Evolutionary conservation across 495 filamentous ascomycete genomes (phyloP).

Genomic region (Aspergillus panamensis): DNA sequence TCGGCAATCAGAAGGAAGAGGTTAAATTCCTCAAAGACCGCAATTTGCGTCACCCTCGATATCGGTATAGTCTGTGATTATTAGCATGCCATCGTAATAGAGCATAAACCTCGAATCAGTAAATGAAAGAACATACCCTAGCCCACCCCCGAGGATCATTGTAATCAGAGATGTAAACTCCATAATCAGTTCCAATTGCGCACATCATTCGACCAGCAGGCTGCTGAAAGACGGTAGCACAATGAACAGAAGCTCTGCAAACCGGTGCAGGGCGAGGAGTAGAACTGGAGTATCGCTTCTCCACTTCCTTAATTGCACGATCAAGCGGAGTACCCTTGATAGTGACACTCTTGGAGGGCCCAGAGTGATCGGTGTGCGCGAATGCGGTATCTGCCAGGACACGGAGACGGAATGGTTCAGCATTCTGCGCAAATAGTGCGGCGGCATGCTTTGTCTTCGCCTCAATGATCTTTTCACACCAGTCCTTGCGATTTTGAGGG

Average conservation of each 20-base stretch:
- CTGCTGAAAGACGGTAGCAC: constrained; percentile 81
- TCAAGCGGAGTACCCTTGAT: constrained; percentile 91
- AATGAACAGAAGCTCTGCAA: constrained; percentile 83
- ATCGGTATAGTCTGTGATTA: constrained; percentile 63
- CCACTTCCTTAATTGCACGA: constrained; percentile 84
- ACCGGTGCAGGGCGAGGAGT: constrained; percentile 68
- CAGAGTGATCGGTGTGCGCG: constrained; percentile 64
- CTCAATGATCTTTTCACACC: constrained; percentile 90
- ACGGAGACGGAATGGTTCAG: constrained; percentile 88
- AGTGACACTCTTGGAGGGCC: constrained; percentile 51
- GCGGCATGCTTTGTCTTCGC: constrained; percentile 92
- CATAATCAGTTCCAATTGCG: constrained; percentile 91
- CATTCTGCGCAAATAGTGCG: constrained; percentile 85
- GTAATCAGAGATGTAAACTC: constrained; percentile 82
- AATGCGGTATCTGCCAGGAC: constrained; percentile 94
- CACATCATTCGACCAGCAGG: constrained; percentile 78
- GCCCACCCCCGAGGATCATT: constrained; percentile 86
- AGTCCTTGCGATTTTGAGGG: constrained; percentile 70
- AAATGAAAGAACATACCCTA: constrained; percentile 54
- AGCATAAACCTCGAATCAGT: no score
- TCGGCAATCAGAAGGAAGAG: constrained; percentile 88
- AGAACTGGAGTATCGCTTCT: constrained; percentile 61
- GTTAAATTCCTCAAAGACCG: constrained; percentile 93
- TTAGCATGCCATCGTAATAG: not conserved
- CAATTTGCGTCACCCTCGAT: constrained; percentile 80